These are phyloP conservation scores for Gossypium raimondii DNA, from an alignment of 345 rosid genomes.

Conservation along the genomic window DNA sequence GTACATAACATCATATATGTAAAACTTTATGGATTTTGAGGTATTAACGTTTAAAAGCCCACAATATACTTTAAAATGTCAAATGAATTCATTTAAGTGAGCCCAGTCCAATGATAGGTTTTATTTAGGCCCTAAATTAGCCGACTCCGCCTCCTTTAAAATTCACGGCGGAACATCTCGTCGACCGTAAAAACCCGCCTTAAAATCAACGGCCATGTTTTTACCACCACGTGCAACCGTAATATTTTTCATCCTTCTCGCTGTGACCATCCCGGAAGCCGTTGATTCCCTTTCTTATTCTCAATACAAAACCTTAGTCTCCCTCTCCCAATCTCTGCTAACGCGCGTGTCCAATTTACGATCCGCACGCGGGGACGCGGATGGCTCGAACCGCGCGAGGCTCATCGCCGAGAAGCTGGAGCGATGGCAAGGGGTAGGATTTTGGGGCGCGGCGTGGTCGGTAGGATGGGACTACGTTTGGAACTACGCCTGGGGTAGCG, in stretches of 20 bases:
- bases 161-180: background rate
- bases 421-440: slow-evolving; percentile 42
- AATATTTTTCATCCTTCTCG: slow-evolving; percentile 29
- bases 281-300: slow-evolving; percentile 31
- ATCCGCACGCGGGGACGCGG: slow-evolving; percentile 55
- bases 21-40: background rate
- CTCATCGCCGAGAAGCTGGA: slow-evolving; percentile 49
- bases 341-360: slow-evolving; percentile 74
- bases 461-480: slow-evolving; percentile 70
- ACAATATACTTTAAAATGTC: background rate
- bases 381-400: slow-evolving; percentile 55
- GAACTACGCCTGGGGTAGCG: slow-evolving; percentile 72
- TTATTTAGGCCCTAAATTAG: slow-evolving; percentile 12
- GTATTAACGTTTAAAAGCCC: background rate
- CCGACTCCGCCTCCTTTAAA: background rate
- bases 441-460: slow-evolving; percentile 47
- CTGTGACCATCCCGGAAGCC: slow-evolving; percentile 27
- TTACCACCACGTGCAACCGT: slow-evolving; percentile 6
- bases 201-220: slow-evolving; percentile 31
- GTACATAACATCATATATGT: background rate
- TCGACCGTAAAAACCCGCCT: background rate
- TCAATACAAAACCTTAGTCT: slow-evolving; percentile 42
- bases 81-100: background rate
- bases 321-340: slow-evolving; percentile 66
- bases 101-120: slow-evolving; percentile 17